Evolutionary conservation across 768 basidiomycete genomes (phyloP).

Genomic region (Collybia mongolica): DNA sequence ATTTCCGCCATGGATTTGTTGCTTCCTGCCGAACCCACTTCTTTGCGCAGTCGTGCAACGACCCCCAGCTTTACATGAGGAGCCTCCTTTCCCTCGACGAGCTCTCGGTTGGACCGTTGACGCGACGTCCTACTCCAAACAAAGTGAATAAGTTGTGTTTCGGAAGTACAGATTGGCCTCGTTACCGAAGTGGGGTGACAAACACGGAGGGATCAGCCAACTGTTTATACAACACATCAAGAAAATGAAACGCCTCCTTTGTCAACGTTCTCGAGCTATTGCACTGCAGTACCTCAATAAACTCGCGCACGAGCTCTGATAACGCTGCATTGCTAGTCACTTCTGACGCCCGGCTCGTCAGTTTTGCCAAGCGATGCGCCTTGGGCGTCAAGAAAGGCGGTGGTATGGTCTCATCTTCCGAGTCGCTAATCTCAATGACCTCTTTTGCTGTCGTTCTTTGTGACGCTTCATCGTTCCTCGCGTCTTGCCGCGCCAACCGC

Average conservation of each 20-base stretch:
- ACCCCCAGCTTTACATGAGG: constrained; percentile 57
- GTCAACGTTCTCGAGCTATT: constrained; percentile 67
- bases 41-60: constrained; percentile 54
- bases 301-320: constrained; percentile 54
- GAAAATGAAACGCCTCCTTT: constrained; percentile 67
- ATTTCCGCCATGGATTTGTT: constrained; percentile 61
- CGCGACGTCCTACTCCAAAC: constrained; percentile 10
- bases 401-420: constrained; percentile 26
- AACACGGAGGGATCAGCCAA: constrained; percentile 67
- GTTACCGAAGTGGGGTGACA: constrained; percentile 51
- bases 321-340: constrained; percentile 58
- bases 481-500: constrained; percentile 30
- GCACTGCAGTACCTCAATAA: constrained; percentile 59
- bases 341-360: constrained; percentile 40
- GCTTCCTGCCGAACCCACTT: constrained; percentile 47
- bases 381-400: constrained; percentile 42
- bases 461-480: constrained; percentile 15
- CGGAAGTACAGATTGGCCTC: constrained; percentile 11
- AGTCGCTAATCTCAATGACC: constrained; percentile 49
- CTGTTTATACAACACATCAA: constrained; percentile 70
- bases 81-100: constrained; percentile 39
- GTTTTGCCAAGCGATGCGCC: constrained; percentile 48
- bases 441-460: constrained; percentile 17
- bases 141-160: constrained; percentile 1
- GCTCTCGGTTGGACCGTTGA: constrained; percentile 37